Percentiles rank a stretch among this genome's conserved stretches.
These are phyloP conservation scores for Pichia deserticola DNA, from an alignment of 805 yeast genomes.

Conservation along the genomic window DNA sequence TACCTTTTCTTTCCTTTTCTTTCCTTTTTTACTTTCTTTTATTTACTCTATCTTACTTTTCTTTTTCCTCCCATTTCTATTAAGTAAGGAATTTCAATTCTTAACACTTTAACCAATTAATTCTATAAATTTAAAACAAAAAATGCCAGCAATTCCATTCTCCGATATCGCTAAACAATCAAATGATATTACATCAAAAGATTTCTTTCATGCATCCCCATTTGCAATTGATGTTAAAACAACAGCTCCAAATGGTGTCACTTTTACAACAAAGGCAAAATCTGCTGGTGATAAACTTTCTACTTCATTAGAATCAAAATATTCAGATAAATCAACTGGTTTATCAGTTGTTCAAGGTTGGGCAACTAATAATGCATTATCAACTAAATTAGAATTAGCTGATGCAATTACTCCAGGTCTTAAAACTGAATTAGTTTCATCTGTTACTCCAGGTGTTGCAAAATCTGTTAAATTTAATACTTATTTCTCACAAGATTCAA, in stretches of 20 bases:
- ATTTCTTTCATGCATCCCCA: constrained; percentile 87
- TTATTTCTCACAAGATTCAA: constrained; percentile 85
- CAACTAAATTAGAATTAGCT: constrained; percentile 87
- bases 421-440: constrained; percentile 84
- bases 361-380: constrained; percentile 88
- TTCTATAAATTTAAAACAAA: constrained; percentile 4
- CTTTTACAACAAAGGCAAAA: constrained; percentile 91
- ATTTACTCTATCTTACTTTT: neutral
- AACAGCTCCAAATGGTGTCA: constrained; percentile 92
- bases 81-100: too few relatives aligned
- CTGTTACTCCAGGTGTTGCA: constrained; percentile 77
- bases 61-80: neutral
- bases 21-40: neutral
- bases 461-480: constrained; percentile 87
- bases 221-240: constrained; percentile 87
- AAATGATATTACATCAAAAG: constrained; percentile 83
- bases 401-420: constrained; percentile 93
- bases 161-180: constrained; percentile 89
- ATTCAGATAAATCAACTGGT: constrained; percentile 87
- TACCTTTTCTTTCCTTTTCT: neutral
- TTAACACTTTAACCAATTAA: too few relatives aligned
- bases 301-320: constrained; percentile 86
- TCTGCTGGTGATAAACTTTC: constrained; percentile 65
- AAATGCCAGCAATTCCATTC: constrained; percentile 82
- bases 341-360: constrained; percentile 95